These are phyloP conservation scores for Pterocarpus macrocarpus DNA, from an alignment of 306 rosid species.

Conservation along the genomic window DNA sequence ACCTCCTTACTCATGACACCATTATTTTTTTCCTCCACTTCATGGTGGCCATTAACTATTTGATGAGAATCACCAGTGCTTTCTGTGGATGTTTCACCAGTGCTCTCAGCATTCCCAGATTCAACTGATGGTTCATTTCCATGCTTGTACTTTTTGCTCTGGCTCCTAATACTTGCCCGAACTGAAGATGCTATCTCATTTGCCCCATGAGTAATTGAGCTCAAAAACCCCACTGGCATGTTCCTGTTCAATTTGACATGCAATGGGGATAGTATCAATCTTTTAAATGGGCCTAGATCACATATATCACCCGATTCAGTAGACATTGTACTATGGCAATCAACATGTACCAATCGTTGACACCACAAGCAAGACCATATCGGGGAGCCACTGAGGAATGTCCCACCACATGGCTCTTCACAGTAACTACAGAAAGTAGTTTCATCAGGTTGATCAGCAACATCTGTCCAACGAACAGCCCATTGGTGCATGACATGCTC, in stretches of 20 bases:
- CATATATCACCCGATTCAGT: conserved; percentile 93
- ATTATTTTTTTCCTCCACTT: conserved; percentile 63
- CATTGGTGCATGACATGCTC: conserved; percentile 89
- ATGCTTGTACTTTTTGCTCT: conserved; percentile 85
- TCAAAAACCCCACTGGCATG: conserved; percentile 77
- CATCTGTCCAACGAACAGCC: conserved; percentile 97
- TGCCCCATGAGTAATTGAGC: conserved; percentile 96
- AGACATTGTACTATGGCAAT: conserved; percentile 84
- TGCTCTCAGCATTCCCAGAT: conserved; percentile 70
- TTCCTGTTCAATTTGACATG: conserved; percentile 70
- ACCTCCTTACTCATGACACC: conserved; percentile 58
- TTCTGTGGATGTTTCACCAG: conserved; percentile 73
- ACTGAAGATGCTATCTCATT: conserved; percentile 96
- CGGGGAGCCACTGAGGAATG: conserved; percentile 98
- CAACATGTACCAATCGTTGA: conserved; percentile 92
- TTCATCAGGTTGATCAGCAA: conserved; percentile 88
- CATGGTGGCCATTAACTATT: conserved; percentile 69
- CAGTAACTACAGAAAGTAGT: conserved; percentile 85
- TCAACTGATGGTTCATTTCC: conserved; percentile 66
- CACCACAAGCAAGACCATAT: conserved; percentile 99
- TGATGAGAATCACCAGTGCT: conserved; percentile 71
- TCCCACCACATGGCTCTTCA: conserved; percentile 94
- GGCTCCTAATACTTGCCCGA: conserved; percentile 89
- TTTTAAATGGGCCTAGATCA: conserved; percentile 88
- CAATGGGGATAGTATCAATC: conserved; percentile 88